Conservation (phyloP, 116 monocot species). For the Trichopus zeylanicus region DNA sequence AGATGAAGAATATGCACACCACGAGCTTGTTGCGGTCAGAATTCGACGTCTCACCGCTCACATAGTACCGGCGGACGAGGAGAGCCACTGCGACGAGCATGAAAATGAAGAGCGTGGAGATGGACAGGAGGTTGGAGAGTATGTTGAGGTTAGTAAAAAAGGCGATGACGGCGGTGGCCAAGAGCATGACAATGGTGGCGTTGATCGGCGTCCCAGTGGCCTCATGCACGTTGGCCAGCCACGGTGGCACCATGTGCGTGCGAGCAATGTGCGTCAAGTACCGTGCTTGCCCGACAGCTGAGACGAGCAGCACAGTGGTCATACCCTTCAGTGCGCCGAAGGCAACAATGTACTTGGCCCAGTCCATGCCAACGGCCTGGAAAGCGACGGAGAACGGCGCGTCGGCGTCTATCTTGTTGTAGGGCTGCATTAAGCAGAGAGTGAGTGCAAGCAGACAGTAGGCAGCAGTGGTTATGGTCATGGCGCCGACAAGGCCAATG, state of each 20-base stretch:
- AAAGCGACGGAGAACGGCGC: slow-evolving; percentile 83
- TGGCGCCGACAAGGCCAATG: slow-evolving; percentile 69
- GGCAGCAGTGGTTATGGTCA: slow-evolving; percentile 42
- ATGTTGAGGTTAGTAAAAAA: slow-evolving; percentile 71
- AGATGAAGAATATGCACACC: slow-evolving; percentile 30
- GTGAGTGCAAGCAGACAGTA: slow-evolving; percentile 58
- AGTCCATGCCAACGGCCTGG: slow-evolving; percentile 53
- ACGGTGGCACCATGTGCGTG: slow-evolving; percentile 80
- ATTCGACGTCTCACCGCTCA: slow-evolving; percentile 41
- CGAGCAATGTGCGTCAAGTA: slow-evolving; percentile 88
- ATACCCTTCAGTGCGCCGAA: slow-evolving; percentile 85
- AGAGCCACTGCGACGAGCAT: slow-evolving; percentile 86
- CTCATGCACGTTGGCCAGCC: slow-evolving; percentile 41
- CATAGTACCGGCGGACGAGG: slow-evolving; percentile 78
- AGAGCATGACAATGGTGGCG: slow-evolving; percentile 74
- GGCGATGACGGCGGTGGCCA: slow-evolving; percentile 63
- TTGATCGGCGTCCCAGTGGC: slow-evolving; percentile 72
- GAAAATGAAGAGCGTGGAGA: slow-evolving; percentile 96
- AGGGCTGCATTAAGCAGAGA: slow-evolving; percentile 69
- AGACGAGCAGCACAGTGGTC: slow-evolving; percentile 70
- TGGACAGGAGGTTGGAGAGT: slow-evolving; percentile 84
- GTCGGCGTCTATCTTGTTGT: slow-evolving; percentile 33
- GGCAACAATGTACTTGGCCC: slow-evolving; percentile 88
- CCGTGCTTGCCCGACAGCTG: slow-evolving; percentile 63
- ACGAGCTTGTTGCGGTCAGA: slow-evolving; percentile 40